phyloP scores from a whole-genome alignment of 2,329 filamentous ascomycete species.

The Dothideomycetes sp. region DNA sequence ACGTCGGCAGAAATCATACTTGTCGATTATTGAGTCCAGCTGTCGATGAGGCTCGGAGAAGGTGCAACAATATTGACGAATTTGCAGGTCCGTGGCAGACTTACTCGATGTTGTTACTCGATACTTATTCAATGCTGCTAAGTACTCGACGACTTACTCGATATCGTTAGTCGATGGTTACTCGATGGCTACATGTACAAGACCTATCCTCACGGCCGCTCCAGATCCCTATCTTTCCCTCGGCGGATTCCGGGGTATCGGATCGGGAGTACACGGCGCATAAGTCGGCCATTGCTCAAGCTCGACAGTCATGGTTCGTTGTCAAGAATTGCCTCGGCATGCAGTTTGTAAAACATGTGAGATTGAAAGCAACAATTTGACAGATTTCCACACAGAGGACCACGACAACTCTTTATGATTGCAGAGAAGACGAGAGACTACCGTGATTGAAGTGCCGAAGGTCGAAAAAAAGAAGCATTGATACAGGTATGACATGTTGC shows the following conservation, averaged over 20 bases:
- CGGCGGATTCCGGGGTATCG: constrained; percentile 7
- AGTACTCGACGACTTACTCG: no score
- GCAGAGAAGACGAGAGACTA: not conserved
- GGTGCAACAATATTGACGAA: no score
- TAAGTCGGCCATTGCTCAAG: constrained; percentile 4
- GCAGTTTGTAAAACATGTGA: constrained; percentile 5
- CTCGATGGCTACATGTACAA: no score
- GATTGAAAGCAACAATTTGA: not conserved
- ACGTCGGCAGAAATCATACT: no score
- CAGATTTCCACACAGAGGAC: not conserved
- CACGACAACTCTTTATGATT: not conserved
- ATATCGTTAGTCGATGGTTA: no score
- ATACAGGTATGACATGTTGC: not conserved
- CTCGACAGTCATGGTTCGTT: constrained; percentile 5
- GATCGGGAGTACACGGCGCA: constrained; percentile 4
- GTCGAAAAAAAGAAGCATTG: not conserved
- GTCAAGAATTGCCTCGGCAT: constrained; percentile 7
- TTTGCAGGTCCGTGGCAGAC: no score
- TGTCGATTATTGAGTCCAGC: no score
- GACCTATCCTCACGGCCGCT: no score
- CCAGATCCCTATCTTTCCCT: not conserved
- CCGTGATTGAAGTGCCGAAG: not conserved
- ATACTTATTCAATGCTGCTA: no score
- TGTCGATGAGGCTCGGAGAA: no score
- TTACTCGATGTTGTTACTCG: no score